phyloP scores from a whole-genome alignment of 768 basidiomycete genomes.

The Psilocybe cyanescens region DNA sequence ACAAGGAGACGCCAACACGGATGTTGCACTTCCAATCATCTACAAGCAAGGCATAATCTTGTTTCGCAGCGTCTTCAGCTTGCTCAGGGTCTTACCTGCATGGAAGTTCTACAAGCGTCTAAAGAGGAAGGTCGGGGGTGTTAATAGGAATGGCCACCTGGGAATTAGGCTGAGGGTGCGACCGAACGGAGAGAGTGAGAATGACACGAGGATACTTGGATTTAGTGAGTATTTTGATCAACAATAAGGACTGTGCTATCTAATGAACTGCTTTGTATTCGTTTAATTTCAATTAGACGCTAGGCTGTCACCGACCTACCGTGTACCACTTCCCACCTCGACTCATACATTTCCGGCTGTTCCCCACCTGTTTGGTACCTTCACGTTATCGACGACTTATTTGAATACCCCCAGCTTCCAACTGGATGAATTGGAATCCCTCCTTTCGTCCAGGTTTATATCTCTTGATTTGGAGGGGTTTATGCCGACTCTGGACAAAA shows the following conservation, averaged over 20 bases:
- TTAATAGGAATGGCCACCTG: conserved; percentile 28
- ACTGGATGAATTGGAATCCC: conserved; percentile 76
- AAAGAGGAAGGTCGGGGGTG: conserved; percentile 43
- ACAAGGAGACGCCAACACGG: conserved; percentile 34
- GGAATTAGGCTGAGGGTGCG: conserved; percentile 32
- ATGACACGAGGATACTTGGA: conserved; percentile 30
- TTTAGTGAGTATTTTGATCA: conserved; percentile 38
- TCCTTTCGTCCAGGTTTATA: conserved; percentile 74
- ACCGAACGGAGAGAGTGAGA: conserved; percentile 21
- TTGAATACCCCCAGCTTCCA: conserved; percentile 71
- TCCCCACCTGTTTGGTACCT: conserved; percentile 67
- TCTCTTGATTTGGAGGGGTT: conserved; percentile 71
- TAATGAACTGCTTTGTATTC: not conserved
- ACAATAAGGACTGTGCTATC: not conserved
- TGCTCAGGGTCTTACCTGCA: conserved; percentile 74
- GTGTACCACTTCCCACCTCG: conserved; percentile 44
- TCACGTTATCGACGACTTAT: conserved; percentile 66
- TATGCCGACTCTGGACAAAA: conserved; percentile 72
- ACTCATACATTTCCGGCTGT: conserved; percentile 68
- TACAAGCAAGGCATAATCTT: conserved; percentile 87
- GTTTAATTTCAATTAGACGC: conserved; percentile 5
- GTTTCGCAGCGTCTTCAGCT: conserved; percentile 76
- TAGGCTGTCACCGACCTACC: conserved; percentile 11
- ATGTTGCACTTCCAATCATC: conserved; percentile 72
- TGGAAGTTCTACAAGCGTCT: conserved; percentile 76